Conservation (phyloP, 257 asterid genomes). For the Prunella vulgaris region DNA sequence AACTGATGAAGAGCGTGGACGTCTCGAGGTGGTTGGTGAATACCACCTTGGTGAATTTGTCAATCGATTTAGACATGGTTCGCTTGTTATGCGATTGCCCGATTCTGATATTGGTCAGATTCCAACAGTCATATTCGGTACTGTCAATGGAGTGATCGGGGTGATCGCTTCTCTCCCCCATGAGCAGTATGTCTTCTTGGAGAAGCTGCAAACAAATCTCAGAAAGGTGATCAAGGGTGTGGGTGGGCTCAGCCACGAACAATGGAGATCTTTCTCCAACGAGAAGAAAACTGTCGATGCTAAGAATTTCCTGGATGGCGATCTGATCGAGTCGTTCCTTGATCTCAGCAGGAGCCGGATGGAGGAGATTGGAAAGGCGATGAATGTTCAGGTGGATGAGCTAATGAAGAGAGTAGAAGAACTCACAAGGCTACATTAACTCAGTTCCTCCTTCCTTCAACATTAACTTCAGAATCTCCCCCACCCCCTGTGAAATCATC, state of each 20-base stretch:
- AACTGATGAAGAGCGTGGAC: constrained; percentile 96
- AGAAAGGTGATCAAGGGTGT: constrained; percentile 94
- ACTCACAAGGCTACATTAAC: constrained; percentile 79
- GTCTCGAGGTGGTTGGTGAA: constrained; percentile 97
- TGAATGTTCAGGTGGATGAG: constrained; percentile 75
- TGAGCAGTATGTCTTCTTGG: constrained; percentile 72
- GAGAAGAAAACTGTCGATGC: constrained; percentile 84
- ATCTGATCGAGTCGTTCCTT: constrained; percentile 84
- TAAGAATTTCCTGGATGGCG: constrained; percentile 86
- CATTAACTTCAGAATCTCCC: neutral
- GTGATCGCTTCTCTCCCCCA: constrained; percentile 89
- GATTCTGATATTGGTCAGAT: constrained; percentile 91
- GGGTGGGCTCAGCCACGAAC: constrained; percentile 93
- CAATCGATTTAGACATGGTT: constrained; percentile 86
- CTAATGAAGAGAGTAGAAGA: constrained; percentile 97
- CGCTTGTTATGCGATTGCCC: constrained; percentile 92
- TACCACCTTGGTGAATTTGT: constrained; percentile 97
- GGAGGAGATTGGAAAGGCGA: constrained; percentile 75
- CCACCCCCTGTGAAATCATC: neutral
- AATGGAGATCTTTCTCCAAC: constrained; percentile 92
- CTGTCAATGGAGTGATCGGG: constrained; percentile 92
- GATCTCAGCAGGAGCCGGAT: constrained; percentile 70
- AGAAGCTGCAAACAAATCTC: constrained; percentile 66
- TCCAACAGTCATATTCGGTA: constrained; percentile 90
- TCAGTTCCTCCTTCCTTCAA: neutral